Base-by-base conservation (phyloP, 306 rosid species). In the Rubus parviflorus region DNA sequence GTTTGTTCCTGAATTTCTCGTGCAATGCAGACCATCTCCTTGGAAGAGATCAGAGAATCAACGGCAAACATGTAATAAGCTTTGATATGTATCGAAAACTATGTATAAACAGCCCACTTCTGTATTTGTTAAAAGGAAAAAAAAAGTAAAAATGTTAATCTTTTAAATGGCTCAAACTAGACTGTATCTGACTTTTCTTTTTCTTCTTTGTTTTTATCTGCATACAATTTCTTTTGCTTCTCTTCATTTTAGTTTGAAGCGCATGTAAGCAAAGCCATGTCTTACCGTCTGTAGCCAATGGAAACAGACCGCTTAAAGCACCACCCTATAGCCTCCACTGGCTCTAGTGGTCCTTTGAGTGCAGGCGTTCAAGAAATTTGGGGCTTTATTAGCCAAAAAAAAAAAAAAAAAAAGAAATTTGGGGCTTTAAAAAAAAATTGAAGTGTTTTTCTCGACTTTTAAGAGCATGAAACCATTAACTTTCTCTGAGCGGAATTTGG, bases 31-130 rank as follows among this genome's bases (percentile, higher is more conserved):
- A 0, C 68, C 20, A 91, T 95, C 60, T 62, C 94, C 53, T 76
- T 95, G 89, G 98, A 92, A 13, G 97, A 95, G 89, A 95, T 92
- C 84, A 89, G 45, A 86, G 88, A 83, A 83, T 4, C 97, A 43
- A 91, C 97, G 52, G 87, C 89, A 83, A 92, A 88, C 82, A 88
- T 95, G 89, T 95, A 86, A 88, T 66, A 45, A 48, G 51, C 62
- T 48, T 61, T 73, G 54, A 53, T 75, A 52, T 82, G 75, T 74
- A 75, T 68, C 47, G 73, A 71, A 22, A 80, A 61, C 65, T 75
- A 57, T 84, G 77, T 72, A 83, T 85, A 70, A 70, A 56, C 74
- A 40, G 45, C 47, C 70, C 73, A 69, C 79, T 79, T 67, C 72
- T 53, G 70, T 72, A 64, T 77, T 51, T 76, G 73, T 8, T 15